phyloP scores from a whole-genome alignment of 495 filamentous ascomycete species.

The Aspergillus sclerotioniger region DNA sequence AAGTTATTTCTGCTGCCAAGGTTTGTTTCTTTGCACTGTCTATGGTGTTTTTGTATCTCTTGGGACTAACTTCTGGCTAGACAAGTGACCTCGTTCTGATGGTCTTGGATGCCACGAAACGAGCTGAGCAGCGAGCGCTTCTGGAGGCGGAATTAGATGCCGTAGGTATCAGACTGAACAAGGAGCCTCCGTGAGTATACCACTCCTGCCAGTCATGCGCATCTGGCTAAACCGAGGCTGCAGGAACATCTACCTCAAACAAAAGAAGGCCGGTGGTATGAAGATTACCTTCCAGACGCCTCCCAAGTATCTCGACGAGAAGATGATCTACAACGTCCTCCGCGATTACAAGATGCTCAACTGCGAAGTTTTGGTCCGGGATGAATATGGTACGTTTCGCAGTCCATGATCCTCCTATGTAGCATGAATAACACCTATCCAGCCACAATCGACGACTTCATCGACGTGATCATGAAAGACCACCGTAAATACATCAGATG shows the following conservation, averaged over 20 bases:
- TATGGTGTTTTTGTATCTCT: neutral
- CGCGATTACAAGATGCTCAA: constrained; percentile 99
- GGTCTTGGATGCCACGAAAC: constrained; percentile 96
- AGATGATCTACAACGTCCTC: constrained; percentile 94
- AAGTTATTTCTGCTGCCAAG: constrained; percentile 98
- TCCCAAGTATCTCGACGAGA: constrained; percentile 90
- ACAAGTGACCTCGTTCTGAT: constrained; percentile 97
- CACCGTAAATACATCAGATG: constrained; percentile 96
- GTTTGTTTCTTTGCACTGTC: constrained; percentile 25
- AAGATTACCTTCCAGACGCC: constrained; percentile 93
- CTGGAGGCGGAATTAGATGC: constrained; percentile 93
- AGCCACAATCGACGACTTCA: constrained; percentile 97
- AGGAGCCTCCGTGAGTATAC: constrained; percentile 74
- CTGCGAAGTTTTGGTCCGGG: constrained; percentile 91
- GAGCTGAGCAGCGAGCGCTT: constrained; percentile 86
- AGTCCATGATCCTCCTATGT: neutral
- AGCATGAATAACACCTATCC: constrained; percentile 8
- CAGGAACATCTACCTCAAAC: constrained; percentile 98
- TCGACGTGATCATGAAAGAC: constrained; percentile 99
- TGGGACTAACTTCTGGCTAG: constrained; percentile 36
- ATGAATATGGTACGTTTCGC: constrained; percentile 68
- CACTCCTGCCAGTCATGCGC: neutral
- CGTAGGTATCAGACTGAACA: constrained; percentile 92
- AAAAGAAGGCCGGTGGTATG: constrained; percentile 96
- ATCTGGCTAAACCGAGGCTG: constrained; percentile 16